Percentiles rank a stretch among this genome's conserved stretches.
phyloP scores from a whole-genome alignment of 768 basidiomycete species.

The Hericium alpestre region DNA sequence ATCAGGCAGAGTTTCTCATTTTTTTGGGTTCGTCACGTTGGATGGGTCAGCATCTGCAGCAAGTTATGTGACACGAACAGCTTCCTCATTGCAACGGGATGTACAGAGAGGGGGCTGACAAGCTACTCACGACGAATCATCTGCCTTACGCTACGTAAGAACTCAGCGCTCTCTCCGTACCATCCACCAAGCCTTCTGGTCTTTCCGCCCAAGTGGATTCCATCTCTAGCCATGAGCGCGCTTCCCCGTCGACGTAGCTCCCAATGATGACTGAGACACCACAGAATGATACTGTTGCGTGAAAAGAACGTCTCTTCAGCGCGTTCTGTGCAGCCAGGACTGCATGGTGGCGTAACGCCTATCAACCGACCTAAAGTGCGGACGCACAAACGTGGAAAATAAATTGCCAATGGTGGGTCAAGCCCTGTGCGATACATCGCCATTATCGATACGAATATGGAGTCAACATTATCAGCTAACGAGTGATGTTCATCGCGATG shows the following conservation, averaged over 20 bases:
- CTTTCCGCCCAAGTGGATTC: constrained; percentile 15
- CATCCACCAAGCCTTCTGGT: constrained; percentile 1
- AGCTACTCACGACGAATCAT: not conserved
- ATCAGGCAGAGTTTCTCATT: too few species aligned
- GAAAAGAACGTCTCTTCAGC: constrained; percentile 17
- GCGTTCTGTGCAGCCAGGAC: constrained; percentile 21
- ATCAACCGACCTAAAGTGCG: constrained; percentile 38
- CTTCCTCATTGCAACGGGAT: too few species aligned
- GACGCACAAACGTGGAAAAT: constrained; percentile 47
- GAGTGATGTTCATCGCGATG: not conserved
- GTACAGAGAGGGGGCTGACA: too few species aligned
- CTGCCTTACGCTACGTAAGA: not conserved
- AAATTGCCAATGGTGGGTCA: constrained; percentile 50
- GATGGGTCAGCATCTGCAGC: too few species aligned
- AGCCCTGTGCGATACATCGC: constrained; percentile 35
- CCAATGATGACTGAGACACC: constrained; percentile 9
- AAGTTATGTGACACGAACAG: too few species aligned
- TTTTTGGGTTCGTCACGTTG: too few species aligned
- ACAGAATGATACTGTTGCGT: constrained; percentile 23
- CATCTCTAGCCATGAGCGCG: constrained; percentile 9
- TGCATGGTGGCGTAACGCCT: constrained; percentile 16
- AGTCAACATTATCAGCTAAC: not conserved
- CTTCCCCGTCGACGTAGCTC: constrained; percentile 1
- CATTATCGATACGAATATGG: not conserved
- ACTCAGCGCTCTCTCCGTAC: not conserved